Evolutionary conservation across 1,139 yeast species (phyloP), one percentile per base, ranked within the genome.

Genomic region (Nakaseomyces delphensis): DNA sequence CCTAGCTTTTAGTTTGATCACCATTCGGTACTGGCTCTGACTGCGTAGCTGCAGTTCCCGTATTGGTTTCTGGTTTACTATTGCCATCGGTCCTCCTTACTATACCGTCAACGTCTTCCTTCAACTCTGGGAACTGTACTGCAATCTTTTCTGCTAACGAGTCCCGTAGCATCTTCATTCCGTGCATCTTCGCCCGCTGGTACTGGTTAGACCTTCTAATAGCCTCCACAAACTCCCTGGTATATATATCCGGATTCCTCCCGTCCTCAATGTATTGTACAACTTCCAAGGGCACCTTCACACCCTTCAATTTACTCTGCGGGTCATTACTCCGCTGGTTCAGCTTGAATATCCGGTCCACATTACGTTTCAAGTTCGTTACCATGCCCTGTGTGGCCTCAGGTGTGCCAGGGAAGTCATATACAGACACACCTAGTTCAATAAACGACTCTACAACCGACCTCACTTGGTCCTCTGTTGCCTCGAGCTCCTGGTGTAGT

Each of bases 211-310:
- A 80, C 54, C 85, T 81, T 23, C 89, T 81, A 16, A 91, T 83
- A 36, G 91, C 85, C 61, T 91, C 98, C 9, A 89, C 86, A 64
- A 91, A 91, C 64, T 93, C 98, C 59, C 98, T 73, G 0, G 97
- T 87, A 62, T 91, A 91, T 39, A 91, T 89, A 59, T 91, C 97
- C 0, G 99, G 98, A 58, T 91, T 91, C 51, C 98, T 70, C 2
- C 98, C 98, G 55, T 87, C 95, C 59, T 91, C 97, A 38, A 91
- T 85, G 59, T 91, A 83, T 47, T 80, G 79, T 6, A 85, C 66
- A 13, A 85, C 87, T 56, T 85, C 95, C 38, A 81, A 60, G 0
- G 95, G 95, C 2, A 85, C 70, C 1, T 79, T 76, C 4, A 73
- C 63, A 8, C 66, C 59, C 15, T 63, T 57, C 21, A 71, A 46